These are phyloP conservation scores for Aurifilum marmelostoma DNA, from an alignment of 2,329 filamentous ascomycete species.

Conservation along the genomic window DNA sequence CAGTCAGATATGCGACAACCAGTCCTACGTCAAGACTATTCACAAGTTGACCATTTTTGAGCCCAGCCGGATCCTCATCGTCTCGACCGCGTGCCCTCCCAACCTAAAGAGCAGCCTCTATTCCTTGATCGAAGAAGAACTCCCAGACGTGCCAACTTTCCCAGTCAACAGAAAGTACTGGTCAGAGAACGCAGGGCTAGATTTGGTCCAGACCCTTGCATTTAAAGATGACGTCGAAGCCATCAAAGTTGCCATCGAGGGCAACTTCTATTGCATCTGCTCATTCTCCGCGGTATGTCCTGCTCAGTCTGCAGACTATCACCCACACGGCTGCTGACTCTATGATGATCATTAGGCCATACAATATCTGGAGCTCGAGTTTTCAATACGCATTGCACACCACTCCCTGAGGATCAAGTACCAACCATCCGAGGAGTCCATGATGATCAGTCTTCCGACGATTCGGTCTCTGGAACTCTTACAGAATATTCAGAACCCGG, in stretches of 20 bases:
- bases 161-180: slow-evolving; percentile 78
- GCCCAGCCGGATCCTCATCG: slow-evolving; percentile 79
- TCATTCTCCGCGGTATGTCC: slow-evolving; percentile 75
- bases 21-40: slow-evolving; percentile 86
- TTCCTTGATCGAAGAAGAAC: slow-evolving; percentile 72
- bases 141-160: slow-evolving; percentile 64
- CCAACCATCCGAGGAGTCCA: slow-evolving; percentile 84
- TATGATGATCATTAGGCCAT: slow-evolving; percentile 63
- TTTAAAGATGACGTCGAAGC: slow-evolving; percentile 80
- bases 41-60: slow-evolving; percentile 84
- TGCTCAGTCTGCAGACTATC: not conserved
- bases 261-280: slow-evolving; percentile 85
- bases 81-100: slow-evolving; percentile 67
- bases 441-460: slow-evolving; percentile 93
- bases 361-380: slow-evolving; percentile 75
- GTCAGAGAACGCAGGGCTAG: slow-evolving; percentile 77
- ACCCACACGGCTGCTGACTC: not conserved
- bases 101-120: slow-evolving; percentile 74
- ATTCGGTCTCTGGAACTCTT: slow-evolving; percentile 87
- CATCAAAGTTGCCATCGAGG: slow-evolving; percentile 75
- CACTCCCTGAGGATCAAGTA: slow-evolving; percentile 86
- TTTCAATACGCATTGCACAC: slow-evolving; percentile 70
- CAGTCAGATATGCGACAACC: slow-evolving; percentile 90
- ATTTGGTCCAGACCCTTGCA: slow-evolving; percentile 78
- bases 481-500: slow-evolving; percentile 78